Percentiles rank a stretch among this genome's conserved stretches.
Evolutionary conservation across 2,329 filamentous ascomycete species (phyloP).

Genomic region (Paraphoma sp.): DNA sequence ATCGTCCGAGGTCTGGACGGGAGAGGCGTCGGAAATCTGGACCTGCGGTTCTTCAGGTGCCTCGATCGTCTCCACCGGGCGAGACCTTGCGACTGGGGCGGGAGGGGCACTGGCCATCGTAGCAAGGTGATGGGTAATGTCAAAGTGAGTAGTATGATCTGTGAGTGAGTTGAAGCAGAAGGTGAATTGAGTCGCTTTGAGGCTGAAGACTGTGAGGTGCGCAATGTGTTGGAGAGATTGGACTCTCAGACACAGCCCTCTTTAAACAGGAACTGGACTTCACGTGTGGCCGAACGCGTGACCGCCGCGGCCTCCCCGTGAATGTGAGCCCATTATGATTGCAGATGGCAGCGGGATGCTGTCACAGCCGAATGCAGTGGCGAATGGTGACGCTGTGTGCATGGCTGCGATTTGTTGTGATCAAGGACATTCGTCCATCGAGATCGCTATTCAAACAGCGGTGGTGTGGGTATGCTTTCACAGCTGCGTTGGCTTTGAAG

Average conservation of each 20-base stretch:
- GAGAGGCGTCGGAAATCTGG: neutral
- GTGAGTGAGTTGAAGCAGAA: neutral
- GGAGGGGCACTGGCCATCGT: neutral
- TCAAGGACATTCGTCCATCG: neutral
- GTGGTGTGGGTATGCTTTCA: neutral
- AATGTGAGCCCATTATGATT: constrained; percentile 12
- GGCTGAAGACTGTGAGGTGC: neutral
- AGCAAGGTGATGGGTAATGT: neutral
- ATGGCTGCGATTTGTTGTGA: neutral
- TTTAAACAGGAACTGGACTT: neutral
- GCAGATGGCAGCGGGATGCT: constrained; percentile 7
- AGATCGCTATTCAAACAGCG: neutral
- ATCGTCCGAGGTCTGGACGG: neutral
- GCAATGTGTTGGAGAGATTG: neutral
- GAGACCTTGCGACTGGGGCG: neutral
- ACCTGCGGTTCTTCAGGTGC: neutral
- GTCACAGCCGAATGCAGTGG: constrained; percentile 12
- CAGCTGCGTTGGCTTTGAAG: neutral
- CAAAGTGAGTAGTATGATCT: neutral
- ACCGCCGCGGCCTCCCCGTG: neutral
- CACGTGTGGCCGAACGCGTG: neutral
- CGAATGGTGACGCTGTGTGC: constrained; percentile 9
- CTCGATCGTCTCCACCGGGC: neutral
- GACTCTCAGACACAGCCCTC: neutral
- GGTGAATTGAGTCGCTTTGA: neutral